These are phyloP conservation scores for Ocimum tenuiflorum DNA, from an alignment of 257 asterid species.

Conservation along the genomic window DNA sequence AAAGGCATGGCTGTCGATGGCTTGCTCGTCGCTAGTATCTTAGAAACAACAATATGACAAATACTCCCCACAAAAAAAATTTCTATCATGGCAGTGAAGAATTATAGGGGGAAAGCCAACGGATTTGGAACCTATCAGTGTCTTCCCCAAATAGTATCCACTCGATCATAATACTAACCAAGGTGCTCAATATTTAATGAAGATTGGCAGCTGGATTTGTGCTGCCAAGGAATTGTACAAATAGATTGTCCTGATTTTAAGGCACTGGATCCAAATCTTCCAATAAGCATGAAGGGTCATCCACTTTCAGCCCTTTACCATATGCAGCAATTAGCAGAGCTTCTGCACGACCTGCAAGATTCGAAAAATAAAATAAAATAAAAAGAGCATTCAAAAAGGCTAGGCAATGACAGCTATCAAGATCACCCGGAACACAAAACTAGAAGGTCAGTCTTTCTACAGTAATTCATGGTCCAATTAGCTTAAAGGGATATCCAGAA, in stretches of 20 bases:
- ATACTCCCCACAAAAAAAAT: not conserved
- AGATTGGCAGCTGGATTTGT: not conserved
- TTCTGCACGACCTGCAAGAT: conserved; percentile 74
- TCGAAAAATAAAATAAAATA: not conserved
- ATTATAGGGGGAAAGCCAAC: conserved; percentile 2
- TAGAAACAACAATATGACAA: not conserved
- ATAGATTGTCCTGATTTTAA: conserved; percentile 13
- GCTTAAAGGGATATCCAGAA: not conserved
- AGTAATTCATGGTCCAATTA: not conserved
- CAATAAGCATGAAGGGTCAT: conserved; percentile 23
- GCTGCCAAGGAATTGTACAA: conserved; percentile 1
- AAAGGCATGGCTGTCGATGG: not conserved
- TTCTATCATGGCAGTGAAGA: conserved; percentile 5
- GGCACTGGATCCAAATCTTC: conserved; percentile 23
- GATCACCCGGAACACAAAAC: not conserved
- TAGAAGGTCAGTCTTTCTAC: not conserved
- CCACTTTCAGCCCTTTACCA: conserved; percentile 55
- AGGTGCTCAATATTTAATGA: not conserved
- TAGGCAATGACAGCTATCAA: not conserved
- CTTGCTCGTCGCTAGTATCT: not conserved
- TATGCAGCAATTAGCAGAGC: conserved; percentile 84
- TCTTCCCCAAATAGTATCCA: not conserved
- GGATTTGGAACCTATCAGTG: not conserved
- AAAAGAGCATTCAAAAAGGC: not conserved
- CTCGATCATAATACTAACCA: conserved; percentile 4